Conservation (phyloP, 129 eudicot genomes). For the Flaveria linearis region DNA sequence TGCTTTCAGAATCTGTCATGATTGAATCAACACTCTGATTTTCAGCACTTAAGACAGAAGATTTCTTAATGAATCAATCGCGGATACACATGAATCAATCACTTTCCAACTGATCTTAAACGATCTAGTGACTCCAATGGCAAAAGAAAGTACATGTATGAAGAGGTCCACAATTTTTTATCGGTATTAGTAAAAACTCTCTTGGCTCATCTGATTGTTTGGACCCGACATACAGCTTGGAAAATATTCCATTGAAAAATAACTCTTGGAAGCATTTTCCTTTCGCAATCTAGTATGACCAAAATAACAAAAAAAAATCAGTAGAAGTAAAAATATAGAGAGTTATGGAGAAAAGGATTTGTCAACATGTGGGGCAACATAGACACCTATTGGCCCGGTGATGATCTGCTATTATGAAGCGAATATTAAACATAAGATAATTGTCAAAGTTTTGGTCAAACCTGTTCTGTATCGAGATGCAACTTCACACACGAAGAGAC, state of each 20-base stretch:
- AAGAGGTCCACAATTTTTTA: conserved; percentile 59
- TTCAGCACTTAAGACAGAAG: conserved; percentile 45
- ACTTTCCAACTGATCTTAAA: conserved; percentile 60
- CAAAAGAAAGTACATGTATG: conserved; percentile 71
- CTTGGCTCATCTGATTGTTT: conserved; percentile 45
- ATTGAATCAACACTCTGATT: conserved; percentile 32
- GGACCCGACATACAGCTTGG: conserved; percentile 53
- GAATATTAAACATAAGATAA: not conserved
- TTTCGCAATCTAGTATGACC: conserved; percentile 51
- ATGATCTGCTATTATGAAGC: not conserved
- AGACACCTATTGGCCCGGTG: not conserved
- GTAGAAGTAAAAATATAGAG: not conserved
- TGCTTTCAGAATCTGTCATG: conserved; percentile 24
- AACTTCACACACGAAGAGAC: conserved; percentile 55
- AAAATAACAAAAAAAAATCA: conserved; percentile 1
- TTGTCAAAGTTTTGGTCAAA: conserved; percentile 28
- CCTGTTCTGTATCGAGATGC: conserved; percentile 61
- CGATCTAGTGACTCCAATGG: conserved; percentile 57
- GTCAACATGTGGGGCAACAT: not conserved
- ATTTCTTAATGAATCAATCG: conserved; percentile 53
- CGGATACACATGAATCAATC: conserved; percentile 66
- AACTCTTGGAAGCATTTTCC: conserved; percentile 83
- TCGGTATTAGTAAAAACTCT: conserved; percentile 48
- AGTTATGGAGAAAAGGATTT: not conserved
- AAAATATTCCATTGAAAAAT: conserved; percentile 79